These are phyloP conservation scores for Hypomyces rosellus DNA, from an alignment of 2,329 filamentous ascomycete genomes.

Conservation along the genomic window DNA sequence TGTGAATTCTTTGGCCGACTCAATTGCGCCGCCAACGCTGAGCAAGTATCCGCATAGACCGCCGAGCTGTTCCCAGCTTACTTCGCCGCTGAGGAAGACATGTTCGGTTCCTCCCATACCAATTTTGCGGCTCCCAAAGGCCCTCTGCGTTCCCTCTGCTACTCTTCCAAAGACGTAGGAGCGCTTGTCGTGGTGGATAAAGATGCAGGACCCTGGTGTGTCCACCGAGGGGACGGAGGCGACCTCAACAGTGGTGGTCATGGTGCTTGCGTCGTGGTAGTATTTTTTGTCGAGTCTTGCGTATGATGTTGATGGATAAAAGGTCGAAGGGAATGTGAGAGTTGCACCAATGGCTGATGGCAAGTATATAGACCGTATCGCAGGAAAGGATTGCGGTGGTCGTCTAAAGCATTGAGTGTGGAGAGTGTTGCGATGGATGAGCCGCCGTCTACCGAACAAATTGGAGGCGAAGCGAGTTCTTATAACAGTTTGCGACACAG, in stretches of 20 bases:
- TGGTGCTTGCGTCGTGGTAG: conserved; percentile 30
- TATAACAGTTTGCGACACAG: neutral
- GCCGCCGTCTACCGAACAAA: conserved; percentile 3
- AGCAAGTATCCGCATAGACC: conserved; percentile 81
- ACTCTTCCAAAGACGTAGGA: conserved; percentile 82
- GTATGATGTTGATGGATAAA: conserved; percentile 12
- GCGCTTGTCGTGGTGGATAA: conserved; percentile 74
- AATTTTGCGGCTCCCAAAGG: conserved; percentile 61
- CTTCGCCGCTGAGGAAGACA: conserved; percentile 74
- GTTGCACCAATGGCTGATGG: no score
- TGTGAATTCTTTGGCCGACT: conserved; percentile 38
- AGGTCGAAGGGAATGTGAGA: neutral
- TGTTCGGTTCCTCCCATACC: conserved; percentile 61
- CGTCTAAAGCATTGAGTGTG: no score
- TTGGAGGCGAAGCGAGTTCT: conserved; percentile 1
- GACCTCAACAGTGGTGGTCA: conserved; percentile 71
- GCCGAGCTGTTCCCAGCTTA: conserved; percentile 70
- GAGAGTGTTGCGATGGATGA: neutral
- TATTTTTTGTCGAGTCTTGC: neutral
- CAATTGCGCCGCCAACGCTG: conserved; percentile 66
- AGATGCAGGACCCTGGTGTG: conserved; percentile 70
- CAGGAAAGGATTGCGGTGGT: neutral
- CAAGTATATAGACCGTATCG: neutral
- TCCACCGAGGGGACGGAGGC: conserved; percentile 80
- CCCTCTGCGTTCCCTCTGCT: conserved; percentile 78